Conservation (phyloP, 805 yeast species). For the Sugiyamaella americana region DNA sequence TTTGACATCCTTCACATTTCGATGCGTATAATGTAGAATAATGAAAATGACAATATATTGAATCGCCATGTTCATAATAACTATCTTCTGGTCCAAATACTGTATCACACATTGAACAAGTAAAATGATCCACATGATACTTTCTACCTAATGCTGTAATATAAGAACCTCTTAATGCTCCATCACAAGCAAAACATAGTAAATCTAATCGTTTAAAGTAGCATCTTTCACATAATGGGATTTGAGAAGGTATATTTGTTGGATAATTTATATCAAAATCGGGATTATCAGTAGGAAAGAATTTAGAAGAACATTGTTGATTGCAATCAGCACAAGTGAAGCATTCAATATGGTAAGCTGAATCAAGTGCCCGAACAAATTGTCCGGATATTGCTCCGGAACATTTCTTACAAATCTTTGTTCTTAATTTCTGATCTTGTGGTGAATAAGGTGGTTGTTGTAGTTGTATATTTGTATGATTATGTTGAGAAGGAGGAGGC, state of each 20-base stretch:
- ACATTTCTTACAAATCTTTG: slow-evolving; percentile 46
- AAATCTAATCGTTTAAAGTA: slow-evolving; percentile 80
- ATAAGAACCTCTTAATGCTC: slow-evolving; percentile 84
- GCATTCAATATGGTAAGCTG: slow-evolving; percentile 79
- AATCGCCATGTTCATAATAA: slow-evolving; percentile 79
- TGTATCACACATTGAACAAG: slow-evolving; percentile 78
- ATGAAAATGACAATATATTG: slow-evolving; percentile 86
- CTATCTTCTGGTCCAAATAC: slow-evolving; percentile 89
- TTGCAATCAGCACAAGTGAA: slow-evolving; percentile 84
- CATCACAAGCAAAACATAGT: slow-evolving; percentile 80
- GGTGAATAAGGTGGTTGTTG: background rate
- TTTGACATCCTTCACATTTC: slow-evolving; percentile 88
- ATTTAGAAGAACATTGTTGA: slow-evolving; percentile 72
- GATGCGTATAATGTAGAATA: slow-evolving; percentile 82
- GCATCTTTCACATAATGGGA: slow-evolving; percentile 76
- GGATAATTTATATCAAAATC: slow-evolving; percentile 3
- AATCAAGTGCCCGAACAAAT: slow-evolving; percentile 76
- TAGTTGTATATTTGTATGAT: background rate
- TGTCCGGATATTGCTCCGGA: slow-evolving; percentile 55
- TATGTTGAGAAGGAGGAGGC: slow-evolving; percentile 6
- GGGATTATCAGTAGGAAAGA: slow-evolving; percentile 67
- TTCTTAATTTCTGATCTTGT: background rate
- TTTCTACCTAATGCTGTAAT: slow-evolving; percentile 89
- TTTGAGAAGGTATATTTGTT: slow-evolving; percentile 24
- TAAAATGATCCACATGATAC: slow-evolving; percentile 92